Percentiles rank a stretch among this genome's conserved stretches.
These are phyloP conservation scores for Metschnikowia gelsemii DNA, from an alignment of 805 yeast genomes.

Conservation along the genomic window DNA sequence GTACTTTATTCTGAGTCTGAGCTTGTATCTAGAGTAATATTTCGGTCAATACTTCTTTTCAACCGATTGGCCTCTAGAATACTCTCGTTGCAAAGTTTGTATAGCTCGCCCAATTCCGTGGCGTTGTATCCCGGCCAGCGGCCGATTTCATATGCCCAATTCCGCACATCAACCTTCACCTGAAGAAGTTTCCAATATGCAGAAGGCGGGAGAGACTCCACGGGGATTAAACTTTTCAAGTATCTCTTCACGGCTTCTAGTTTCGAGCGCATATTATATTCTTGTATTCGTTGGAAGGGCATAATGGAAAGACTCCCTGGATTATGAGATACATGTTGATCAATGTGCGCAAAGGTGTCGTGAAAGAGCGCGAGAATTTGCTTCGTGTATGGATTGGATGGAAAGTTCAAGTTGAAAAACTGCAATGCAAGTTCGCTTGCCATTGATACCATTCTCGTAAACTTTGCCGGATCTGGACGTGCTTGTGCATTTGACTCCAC, in stretches of 20 bases:
- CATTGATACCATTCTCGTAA: not conserved
- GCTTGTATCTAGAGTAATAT: too few species aligned
- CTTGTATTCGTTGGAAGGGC: not conserved
- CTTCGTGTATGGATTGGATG: constrained; percentile 1
- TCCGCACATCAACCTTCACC: constrained; percentile 3
- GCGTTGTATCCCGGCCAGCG: not conserved
- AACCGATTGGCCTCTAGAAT: constrained; percentile 5
- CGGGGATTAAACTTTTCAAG: not conserved
- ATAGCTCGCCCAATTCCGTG: not conserved
- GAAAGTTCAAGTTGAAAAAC: constrained; percentile 2
- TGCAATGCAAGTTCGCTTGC: not conserved
- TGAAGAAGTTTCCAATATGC: constrained; percentile 9
- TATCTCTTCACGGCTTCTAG: not conserved
- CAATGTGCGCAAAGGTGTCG: not conserved
- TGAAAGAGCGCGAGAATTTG: not conserved
- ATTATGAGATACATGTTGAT: not conserved
- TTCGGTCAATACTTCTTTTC: constrained; percentile 4
- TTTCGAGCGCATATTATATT: not conserved
- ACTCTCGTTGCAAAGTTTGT: not conserved
- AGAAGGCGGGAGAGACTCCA: not conserved
- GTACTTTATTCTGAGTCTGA: too few species aligned
- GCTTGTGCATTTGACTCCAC: not conserved
- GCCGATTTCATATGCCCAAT: constrained; percentile 1
- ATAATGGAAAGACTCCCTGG: not conserved
- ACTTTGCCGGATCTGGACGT: not conserved